Percentiles rank a stretch among this genome's conserved stretches.
Conservation (phyloP, 2,329 filamentous ascomycete genomes). For the Uncinocarpus reesii region DNA sequence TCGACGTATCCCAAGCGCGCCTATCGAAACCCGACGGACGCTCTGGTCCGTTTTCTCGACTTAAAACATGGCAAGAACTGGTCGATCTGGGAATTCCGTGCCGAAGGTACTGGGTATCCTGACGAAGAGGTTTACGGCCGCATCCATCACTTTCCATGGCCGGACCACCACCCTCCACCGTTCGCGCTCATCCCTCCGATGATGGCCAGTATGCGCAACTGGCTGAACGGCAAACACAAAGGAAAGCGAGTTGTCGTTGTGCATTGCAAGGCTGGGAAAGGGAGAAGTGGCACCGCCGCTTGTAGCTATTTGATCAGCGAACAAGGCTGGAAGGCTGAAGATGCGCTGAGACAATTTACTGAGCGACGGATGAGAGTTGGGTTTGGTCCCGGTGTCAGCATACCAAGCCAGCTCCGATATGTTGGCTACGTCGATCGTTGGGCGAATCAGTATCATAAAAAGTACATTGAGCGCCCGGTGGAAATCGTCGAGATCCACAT, state of each 20-base stretch:
- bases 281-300: slow-evolving; percentile 75
- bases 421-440: slow-evolving; percentile 81
- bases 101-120: slow-evolving; percentile 90
- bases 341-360: slow-evolving; percentile 60
- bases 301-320: slow-evolving; percentile 87
- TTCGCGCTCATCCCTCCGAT: slow-evolving; percentile 82
- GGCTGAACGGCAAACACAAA: slow-evolving; percentile 47
- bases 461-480: slow-evolving; percentile 69
- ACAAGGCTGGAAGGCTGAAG: slow-evolving; percentile 57
- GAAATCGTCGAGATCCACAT: slow-evolving; percentile 83
- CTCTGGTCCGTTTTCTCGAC: slow-evolving; percentile 80
- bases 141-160: slow-evolving; percentile 88
- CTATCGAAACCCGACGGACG: slow-evolving; percentile 86
- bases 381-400: slow-evolving; percentile 83
- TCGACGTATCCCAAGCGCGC: slow-evolving; percentile 81
- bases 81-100: slow-evolving; percentile 97
- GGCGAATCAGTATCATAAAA: slow-evolving; percentile 59
- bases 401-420: slow-evolving; percentile 83
- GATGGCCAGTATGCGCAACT: slow-evolving; percentile 85
- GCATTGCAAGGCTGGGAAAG: slow-evolving; percentile 96
- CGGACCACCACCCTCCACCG: slow-evolving; percentile 92
- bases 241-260: slow-evolving; percentile 67
- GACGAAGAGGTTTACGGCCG: slow-evolving; percentile 78
- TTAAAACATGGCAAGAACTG: slow-evolving; percentile 71
- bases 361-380: slow-evolving; percentile 77